phyloP scores from a whole-genome alignment of 73 alveolate species.

The Durusdinium trenchii region DNA sequence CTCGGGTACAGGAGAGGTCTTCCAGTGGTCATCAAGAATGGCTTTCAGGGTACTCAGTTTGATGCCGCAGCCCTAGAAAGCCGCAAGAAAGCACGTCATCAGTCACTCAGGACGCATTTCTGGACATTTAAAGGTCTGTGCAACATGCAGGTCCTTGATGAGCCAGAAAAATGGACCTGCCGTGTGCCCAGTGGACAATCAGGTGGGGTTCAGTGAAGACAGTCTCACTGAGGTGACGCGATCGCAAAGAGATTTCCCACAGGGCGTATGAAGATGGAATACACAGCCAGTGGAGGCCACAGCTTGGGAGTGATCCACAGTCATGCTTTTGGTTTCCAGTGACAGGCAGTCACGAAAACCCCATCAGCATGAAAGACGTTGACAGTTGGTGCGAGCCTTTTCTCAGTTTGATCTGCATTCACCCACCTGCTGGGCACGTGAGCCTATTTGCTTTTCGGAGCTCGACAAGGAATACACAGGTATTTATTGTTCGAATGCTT shows the following conservation, averaged over 20 bases:
- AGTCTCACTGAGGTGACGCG: slow-evolving; percentile 35
- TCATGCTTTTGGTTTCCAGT: neutral
- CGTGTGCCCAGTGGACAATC: neutral
- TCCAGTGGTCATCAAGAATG: slow-evolving; percentile 62
- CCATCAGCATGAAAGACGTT: slow-evolving; percentile 46
- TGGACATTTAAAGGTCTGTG: neutral
- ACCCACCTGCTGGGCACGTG: neutral
- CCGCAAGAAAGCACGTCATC: neutral
- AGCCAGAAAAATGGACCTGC: slow-evolving; percentile 85
- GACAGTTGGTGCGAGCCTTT: slow-evolving; percentile 41
- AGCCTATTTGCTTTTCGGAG: neutral
- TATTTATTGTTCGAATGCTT: neutral
- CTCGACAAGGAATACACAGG: too few relatives aligned
- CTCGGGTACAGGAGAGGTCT: slow-evolving; percentile 22
- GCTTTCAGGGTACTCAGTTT: slow-evolving; percentile 55
- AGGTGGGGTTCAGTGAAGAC: neutral
- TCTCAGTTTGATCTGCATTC: neutral
- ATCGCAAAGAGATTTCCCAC: slow-evolving; percentile 71
- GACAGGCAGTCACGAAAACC: slow-evolving; percentile 21
- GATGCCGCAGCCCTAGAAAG: neutral
- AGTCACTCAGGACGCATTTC: neutral
- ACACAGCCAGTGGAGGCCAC: slow-evolving; percentile 40
- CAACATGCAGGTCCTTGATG: slow-evolving; percentile 19
- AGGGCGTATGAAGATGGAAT: slow-evolving; percentile 89
- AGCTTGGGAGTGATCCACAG: neutral